Conservation (phyloP, 2,329 filamentous ascomycete genomes). For the Fusarium sp. region DNA sequence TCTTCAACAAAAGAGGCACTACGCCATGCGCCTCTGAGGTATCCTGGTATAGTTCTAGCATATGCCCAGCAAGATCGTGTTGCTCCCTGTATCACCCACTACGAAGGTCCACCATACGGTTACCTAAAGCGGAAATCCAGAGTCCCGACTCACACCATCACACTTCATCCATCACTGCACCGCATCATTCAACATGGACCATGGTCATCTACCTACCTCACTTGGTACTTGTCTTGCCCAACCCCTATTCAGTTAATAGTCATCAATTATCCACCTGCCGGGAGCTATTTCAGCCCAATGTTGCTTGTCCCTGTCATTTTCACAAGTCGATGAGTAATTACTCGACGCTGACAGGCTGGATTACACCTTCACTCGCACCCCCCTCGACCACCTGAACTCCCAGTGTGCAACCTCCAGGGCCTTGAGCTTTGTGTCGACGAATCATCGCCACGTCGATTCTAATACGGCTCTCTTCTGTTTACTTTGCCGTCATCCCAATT, state of each 20-base stretch:
- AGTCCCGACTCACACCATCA: conserved; percentile 44
- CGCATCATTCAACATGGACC: conserved; percentile 32
- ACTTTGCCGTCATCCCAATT: conserved; percentile 44
- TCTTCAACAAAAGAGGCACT: conserved; percentile 31
- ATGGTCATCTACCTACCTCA: conserved; percentile 17
- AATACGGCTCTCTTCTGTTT: conserved; percentile 41
- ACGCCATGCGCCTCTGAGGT: conserved; percentile 36
- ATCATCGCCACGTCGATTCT: conserved; percentile 45
- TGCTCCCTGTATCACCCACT: conserved; percentile 39
- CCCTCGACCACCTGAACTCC: conserved; percentile 40
- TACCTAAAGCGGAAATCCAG: conserved; percentile 31
- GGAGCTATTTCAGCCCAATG: conserved; percentile 28
- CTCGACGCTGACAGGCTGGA: conserved; percentile 52
- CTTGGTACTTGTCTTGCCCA: conserved; percentile 29
- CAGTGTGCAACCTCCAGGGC: conserved; percentile 37
- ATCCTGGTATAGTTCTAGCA: conserved; percentile 27
- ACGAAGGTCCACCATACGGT: conserved; percentile 37
- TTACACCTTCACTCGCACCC: conserved; percentile 42
- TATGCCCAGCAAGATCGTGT: conserved; percentile 31
- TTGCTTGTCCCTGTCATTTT: conserved; percentile 40
- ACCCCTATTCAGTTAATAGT: conserved; percentile 24
- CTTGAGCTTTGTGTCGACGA: conserved; percentile 37
- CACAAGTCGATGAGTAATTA: conserved; percentile 54
- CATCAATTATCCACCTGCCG: conserved; percentile 32
- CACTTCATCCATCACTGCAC: conserved; percentile 19